Conservation (phyloP, 2,329 filamentous ascomycete genomes). For the Claviceps arundinis region DNA sequence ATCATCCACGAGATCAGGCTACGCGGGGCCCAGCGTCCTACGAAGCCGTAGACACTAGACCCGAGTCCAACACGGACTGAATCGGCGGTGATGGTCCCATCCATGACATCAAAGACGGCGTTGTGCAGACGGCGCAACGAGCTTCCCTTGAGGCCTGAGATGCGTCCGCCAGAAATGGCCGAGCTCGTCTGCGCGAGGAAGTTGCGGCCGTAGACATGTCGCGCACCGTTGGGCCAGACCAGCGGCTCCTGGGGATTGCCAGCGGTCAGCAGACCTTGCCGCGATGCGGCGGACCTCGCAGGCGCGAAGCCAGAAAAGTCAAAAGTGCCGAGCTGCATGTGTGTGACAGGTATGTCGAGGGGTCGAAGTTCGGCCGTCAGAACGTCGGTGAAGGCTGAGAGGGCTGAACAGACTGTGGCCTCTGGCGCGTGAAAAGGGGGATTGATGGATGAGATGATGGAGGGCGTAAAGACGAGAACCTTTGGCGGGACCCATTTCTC, state of each 20-base stretch:
- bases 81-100: constrained; percentile 44
- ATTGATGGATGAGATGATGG: constrained; percentile 66
- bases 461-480: constrained; percentile 66
- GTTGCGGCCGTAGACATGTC: constrained; percentile 49
- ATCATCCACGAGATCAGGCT: constrained; percentile 87
- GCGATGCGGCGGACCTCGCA: constrained; percentile 19
- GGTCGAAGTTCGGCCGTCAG: constrained; percentile 67
- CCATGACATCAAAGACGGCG: constrained; percentile 80
- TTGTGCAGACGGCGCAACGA: constrained; percentile 70
- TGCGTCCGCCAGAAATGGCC: constrained; percentile 41
- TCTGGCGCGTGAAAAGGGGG: constrained; percentile 77
- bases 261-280: constrained; percentile 26
- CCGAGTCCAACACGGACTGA: constrained; percentile 75
- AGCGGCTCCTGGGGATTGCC: constrained; percentile 34
- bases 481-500: constrained; percentile 45
- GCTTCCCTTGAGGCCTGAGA: constrained; percentile 52
- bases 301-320: constrained; percentile 60
- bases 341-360: constrained; percentile 64
- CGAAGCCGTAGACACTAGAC: constrained; percentile 69
- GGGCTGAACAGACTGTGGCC: constrained; percentile 69
- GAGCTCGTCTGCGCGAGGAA: constrained; percentile 42
- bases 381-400: constrained; percentile 75
- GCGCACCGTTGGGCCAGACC: constrained; percentile 49
- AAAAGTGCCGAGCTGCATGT: constrained; percentile 84
- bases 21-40: constrained; percentile 67